Conservation (phyloP, 2,329 filamentous ascomycete species). For the Phoma sp. region DNA sequence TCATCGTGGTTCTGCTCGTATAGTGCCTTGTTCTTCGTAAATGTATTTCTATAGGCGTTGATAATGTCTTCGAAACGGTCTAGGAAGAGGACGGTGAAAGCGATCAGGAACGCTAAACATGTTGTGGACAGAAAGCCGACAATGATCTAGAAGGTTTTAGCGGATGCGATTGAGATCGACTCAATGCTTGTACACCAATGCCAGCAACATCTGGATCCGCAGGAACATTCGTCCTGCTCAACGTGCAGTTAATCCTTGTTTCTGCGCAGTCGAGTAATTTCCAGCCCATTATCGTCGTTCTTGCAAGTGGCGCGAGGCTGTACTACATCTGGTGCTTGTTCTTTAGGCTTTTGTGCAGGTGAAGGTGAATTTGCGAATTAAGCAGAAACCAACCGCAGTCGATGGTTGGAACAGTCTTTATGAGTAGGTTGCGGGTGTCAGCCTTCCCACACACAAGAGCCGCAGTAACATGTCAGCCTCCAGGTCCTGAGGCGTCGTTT, state of each 20-base stretch:
- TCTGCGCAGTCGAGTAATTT: conserved; percentile 29
- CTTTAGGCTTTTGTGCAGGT: neutral
- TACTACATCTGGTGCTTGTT: neutral
- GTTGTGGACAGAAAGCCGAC: conserved; percentile 38
- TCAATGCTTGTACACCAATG: conserved; percentile 28
- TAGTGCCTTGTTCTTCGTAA: conserved; percentile 18
- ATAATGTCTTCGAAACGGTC: conserved; percentile 31
- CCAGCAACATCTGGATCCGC: conserved; percentile 42
- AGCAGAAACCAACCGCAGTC: neutral
- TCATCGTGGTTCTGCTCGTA: conserved; percentile 23
- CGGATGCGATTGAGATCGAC: neutral
- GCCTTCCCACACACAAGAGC: conserved; percentile 7
- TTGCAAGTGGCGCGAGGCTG: neutral
- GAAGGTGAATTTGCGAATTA: neutral
- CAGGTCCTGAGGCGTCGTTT: neutral
- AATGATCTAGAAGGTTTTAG: conserved; percentile 28
- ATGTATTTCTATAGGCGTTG: conserved; percentile 21
- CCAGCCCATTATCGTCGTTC: conserved; percentile 20
- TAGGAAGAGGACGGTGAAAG: conserved; percentile 38
- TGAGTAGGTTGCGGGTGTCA: conserved; percentile 4
- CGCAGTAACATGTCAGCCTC: neutral
- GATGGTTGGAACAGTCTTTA: conserved; percentile 1
- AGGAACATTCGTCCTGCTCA: conserved; percentile 19
- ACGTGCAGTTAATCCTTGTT: conserved; percentile 18
- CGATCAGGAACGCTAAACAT: conserved; percentile 37